These are phyloP conservation scores for Solanum ahanhuiri DNA, from an alignment of 257 asterid species.

Conservation along the genomic window DNA sequence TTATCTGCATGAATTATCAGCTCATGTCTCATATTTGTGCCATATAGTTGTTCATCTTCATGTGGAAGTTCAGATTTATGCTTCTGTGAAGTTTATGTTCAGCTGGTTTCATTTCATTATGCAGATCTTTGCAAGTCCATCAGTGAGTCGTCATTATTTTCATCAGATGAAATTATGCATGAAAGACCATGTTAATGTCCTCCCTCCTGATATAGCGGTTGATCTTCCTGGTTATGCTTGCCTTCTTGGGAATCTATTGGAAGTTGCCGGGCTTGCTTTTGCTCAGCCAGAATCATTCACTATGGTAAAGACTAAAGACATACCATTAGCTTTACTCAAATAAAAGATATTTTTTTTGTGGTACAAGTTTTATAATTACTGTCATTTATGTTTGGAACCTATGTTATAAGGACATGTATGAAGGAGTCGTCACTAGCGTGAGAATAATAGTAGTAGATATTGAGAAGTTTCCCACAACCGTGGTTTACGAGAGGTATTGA, in stretches of 20 bases:
- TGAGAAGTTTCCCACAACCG: background rate
- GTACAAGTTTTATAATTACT: background rate
- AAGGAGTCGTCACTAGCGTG: background rate
- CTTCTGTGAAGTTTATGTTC: background rate
- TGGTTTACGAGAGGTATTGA: background rate
- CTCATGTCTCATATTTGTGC: background rate
- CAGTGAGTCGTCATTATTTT: conserved; percentile 52
- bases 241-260: conserved; percentile 79
- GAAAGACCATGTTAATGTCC: conserved; percentile 48
- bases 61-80: background rate
- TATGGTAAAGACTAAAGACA: conserved; percentile 50
- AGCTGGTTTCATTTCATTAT: conserved; percentile 10
- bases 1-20: background rate
- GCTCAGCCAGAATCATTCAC: conserved; percentile 57
- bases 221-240: conserved; percentile 87
- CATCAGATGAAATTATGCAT: conserved; percentile 64
- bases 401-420: background rate
- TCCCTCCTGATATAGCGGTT: conserved; percentile 58
- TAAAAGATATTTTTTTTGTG: background rate
- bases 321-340: background rate
- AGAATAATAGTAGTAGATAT: background rate
- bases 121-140: conserved; percentile 71
- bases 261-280: conserved; percentile 67
- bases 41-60: background rate
- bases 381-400: background rate